Evolutionary conservation across 768 basidiomycete species (phyloP), one percentile per base, ranked within the genome.

Genomic region (Fistulinella prunicolor): DNA sequence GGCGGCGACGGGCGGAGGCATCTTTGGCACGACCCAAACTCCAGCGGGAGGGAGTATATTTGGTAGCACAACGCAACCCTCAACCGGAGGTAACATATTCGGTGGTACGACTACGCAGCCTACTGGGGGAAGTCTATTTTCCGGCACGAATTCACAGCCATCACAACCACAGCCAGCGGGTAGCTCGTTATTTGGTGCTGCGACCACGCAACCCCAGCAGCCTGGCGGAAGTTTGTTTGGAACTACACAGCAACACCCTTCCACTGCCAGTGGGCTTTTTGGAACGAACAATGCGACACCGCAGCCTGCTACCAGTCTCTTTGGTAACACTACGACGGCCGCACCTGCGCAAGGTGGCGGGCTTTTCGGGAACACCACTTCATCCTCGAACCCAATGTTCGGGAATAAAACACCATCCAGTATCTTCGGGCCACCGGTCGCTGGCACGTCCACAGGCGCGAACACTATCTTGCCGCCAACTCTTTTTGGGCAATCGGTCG

Each of bases 361-460:
- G 26, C 38, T 57, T 4, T 70, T 68, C 50, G 68, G 68, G 14
- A 42, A n/a, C 35, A 47, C 63, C 2, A 52, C 49, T 29, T 38
- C 64, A 34, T 56, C 59, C 26, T 56, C 59, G 34, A 62, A 68
- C 42, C 60, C 68, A 32, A 49, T 72, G 23, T 75, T 76, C 38
- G 73, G 70, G 13, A 67, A 64, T 44, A 65, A 62, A 44, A 57
- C 57, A 16, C 62, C 67, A 7, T 54, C 60, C n/a, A 61, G 56
- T 26, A 38, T 63, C 36, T 56, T 66, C 57, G 59, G 60, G 37
- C 43, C 63, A 47, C 73, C 66, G 38, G 59, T 54, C 34, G 61
- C 61, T 37, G 50, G 60, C 28, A 34, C 44, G 24, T 16, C 38
- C 6, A 34, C 56, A 4, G 38, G 46, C 13, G 35, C 43, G 16